phyloP scores from a whole-genome alignment of 441 rosid species.

The Pelargonium cotyledonis region DNA sequence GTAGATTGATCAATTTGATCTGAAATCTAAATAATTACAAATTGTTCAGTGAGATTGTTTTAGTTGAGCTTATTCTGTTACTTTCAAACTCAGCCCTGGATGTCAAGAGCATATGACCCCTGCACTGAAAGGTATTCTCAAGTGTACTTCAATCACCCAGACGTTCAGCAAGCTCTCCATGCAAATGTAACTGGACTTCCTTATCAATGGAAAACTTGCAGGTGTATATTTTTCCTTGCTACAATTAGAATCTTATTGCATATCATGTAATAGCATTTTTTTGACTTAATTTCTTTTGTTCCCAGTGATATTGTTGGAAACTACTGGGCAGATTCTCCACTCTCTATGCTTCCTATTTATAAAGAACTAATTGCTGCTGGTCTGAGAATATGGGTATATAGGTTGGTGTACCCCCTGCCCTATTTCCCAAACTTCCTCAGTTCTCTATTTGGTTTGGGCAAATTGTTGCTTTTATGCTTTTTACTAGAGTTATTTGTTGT shows the following conservation, averaged over 20 bases:
- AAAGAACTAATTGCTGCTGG: slow-evolving; percentile 76
- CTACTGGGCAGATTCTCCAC: slow-evolving; percentile 76
- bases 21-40: no score
- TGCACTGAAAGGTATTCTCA: slow-evolving; percentile 78
- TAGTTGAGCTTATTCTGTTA: slow-evolving; percentile 11
- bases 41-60: background rate
- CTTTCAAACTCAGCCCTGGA: slow-evolving; percentile 68
- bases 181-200: slow-evolving; percentile 65
- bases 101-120: slow-evolving; percentile 94
- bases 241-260: background rate
- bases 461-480: no score
- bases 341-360: slow-evolving; percentile 89
- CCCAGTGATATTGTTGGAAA: slow-evolving; percentile 53
- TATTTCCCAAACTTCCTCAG: slow-evolving; percentile 4
- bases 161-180: slow-evolving; percentile 90
- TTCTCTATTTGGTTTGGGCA: background rate
- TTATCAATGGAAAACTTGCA: slow-evolving; percentile 79
- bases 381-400: slow-evolving; percentile 74
- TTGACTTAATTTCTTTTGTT: slow-evolving; percentile 14
- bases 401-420: slow-evolving; percentile 34
- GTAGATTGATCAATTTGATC: background rate
- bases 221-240: slow-evolving; percentile 30
- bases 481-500: background rate
- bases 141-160: slow-evolving; percentile 65
- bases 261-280: background rate